Evolutionary conservation across 768 basidiomycete species (phyloP).

Genomic region (Leccinellum albellum): DNA sequence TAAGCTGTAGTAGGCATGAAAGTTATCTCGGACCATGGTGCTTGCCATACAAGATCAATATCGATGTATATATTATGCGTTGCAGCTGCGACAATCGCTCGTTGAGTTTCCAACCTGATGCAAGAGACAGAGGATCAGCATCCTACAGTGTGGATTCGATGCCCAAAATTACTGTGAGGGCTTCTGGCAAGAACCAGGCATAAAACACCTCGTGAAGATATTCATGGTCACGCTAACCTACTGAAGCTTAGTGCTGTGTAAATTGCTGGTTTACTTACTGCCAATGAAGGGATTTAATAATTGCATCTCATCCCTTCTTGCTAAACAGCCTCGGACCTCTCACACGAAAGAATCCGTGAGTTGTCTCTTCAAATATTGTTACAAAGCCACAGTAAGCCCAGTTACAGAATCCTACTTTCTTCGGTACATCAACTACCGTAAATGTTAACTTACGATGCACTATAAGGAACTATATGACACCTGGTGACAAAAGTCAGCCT

Average conservation of each 20-base stretch:
- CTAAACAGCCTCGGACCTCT: neutral
- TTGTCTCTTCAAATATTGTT: neutral
- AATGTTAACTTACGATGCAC: constrained; percentile 7
- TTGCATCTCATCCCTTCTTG: neutral
- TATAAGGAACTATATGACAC: constrained; percentile 60
- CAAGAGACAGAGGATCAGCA: neutral
- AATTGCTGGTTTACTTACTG: neutral
- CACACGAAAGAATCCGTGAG: neutral
- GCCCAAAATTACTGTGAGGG: neutral
- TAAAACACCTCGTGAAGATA: constrained; percentile 40
- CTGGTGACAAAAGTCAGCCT: constrained; percentile 30
- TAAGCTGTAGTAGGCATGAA: constrained; percentile 11
- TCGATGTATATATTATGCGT: neutral
- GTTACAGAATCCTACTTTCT: neutral
- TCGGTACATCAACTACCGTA: neutral
- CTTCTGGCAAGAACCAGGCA: constrained; percentile 37
- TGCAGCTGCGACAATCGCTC: neutral
- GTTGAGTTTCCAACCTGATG: neutral
- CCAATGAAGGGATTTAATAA: neutral
- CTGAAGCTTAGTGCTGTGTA: neutral
- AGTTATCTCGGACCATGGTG: neutral
- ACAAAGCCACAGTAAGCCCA: neutral
- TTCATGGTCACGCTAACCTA: constrained; percentile 1
- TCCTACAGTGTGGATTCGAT: neutral
- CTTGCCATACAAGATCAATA: neutral